Percentiles rank a stretch among this genome's conserved stretches.
Conservation (phyloP, 768 basidiomycete species). For the Termitomyces sp. region DNA sequence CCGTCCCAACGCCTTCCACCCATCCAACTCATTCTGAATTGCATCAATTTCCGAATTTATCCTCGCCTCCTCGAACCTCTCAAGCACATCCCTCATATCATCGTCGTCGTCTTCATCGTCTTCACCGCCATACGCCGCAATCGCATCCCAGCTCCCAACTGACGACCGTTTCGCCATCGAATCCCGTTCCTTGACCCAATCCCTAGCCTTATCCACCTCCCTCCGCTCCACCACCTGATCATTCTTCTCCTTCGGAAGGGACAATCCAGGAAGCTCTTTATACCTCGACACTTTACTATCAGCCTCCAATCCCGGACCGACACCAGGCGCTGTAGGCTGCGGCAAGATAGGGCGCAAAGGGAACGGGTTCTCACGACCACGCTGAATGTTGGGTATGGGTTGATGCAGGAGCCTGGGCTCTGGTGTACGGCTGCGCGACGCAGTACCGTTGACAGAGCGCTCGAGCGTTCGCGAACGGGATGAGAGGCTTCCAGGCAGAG, state of each 20-base stretch:
- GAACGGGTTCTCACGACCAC: conserved; percentile 52
- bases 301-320: conserved; percentile 24
- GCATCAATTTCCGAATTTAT: conserved; percentile 9
- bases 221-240: conserved; percentile 8
- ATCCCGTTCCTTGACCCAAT: conserved; percentile 9
- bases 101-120: conserved; percentile 27
- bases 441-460: conserved; percentile 1
- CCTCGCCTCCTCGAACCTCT: conserved; percentile 31
- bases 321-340: conserved; percentile 17
- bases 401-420: conserved; percentile 11
- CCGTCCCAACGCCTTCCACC: conserved; percentile 25
- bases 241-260: conserved; percentile 7
- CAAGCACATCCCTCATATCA: conserved; percentile 33
- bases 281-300: conserved; percentile 27
- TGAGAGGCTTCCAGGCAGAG: conserved; percentile 13
- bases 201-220: conserved; percentile 4
- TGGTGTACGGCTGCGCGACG: conserved; percentile 12
- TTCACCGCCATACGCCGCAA: conserved; percentile 22
- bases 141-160: conserved; percentile 23
- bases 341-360: conserved; percentile 41
- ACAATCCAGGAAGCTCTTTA: conserved; percentile 28
- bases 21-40: conserved; percentile 4
- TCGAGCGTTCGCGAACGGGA: conserved; percentile 6
- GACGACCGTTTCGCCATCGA: conserved; percentile 10
- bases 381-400: conserved; percentile 25